phyloP scores from a whole-genome alignment of 2,329 filamentous ascomycete species.

The Scedosporium boydii region DNA sequence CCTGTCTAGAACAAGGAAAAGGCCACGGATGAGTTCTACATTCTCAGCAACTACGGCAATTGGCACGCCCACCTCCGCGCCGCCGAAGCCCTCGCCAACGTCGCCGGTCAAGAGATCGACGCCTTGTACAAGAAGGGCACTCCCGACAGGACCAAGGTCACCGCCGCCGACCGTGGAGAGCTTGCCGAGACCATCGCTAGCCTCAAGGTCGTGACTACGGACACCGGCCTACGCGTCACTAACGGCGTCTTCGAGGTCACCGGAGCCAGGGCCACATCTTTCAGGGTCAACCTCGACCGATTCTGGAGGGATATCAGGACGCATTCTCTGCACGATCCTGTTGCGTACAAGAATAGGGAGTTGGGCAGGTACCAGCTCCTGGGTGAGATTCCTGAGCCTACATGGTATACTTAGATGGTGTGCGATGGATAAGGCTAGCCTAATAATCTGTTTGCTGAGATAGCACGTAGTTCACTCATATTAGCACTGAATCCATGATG shows the following conservation, averaged over 20 bases:
- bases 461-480: no score
- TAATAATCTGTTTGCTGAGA: no score
- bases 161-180: slow-evolving; percentile 44
- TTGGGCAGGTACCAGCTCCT: slow-evolving; percentile 47
- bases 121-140: slow-evolving; percentile 32
- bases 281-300: slow-evolving; percentile 50
- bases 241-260: slow-evolving; percentile 56
- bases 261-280: slow-evolving; percentile 45
- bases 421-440: no score
- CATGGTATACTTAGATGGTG: slow-evolving; percentile 46
- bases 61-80: slow-evolving; percentile 53
- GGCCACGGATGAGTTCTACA: slow-evolving; percentile 54
- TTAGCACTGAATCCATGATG: no score
- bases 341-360: slow-evolving; percentile 58
- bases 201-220: slow-evolving; percentile 53
- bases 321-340: slow-evolving; percentile 57
- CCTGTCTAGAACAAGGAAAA: slow-evolving; percentile 38
- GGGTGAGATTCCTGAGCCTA: slow-evolving; percentile 45
- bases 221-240: slow-evolving; percentile 48
- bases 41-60: slow-evolving; percentile 55
- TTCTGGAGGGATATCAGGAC: slow-evolving; percentile 60
- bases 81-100: slow-evolving; percentile 47
- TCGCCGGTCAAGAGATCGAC: slow-evolving; percentile 39
- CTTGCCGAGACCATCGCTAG: slow-evolving; percentile 54
- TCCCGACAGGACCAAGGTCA: slow-evolving; percentile 31